Percentiles rank a stretch among this genome's conserved stretches.
These are phyloP conservation scores for Stemphylium beticola DNA, from an alignment of 2,329 filamentous ascomycete genomes.

Conservation along the genomic window DNA sequence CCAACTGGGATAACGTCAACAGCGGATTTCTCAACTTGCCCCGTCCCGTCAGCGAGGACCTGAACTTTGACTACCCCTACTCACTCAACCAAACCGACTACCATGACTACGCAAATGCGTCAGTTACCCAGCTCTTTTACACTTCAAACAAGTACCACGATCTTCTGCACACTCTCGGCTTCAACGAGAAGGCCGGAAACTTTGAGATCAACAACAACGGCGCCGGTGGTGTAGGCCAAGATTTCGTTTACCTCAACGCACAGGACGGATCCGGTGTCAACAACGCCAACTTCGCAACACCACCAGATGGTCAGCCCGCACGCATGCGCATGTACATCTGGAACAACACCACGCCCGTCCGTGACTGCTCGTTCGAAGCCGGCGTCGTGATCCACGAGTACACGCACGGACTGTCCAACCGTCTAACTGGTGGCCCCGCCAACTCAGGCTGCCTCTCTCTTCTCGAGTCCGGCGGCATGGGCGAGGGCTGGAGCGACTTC, in stretches of 20 bases:
- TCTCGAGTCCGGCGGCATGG: constrained; percentile 63
- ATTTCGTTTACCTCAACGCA: constrained; percentile 62
- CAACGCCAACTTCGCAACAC: constrained; percentile 65
- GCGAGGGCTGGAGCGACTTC: constrained; percentile 65
- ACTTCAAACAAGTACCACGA: constrained; percentile 67
- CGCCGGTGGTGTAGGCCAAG: constrained; percentile 58
- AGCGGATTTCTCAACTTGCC: constrained; percentile 56
- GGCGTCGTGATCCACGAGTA: constrained; percentile 64
- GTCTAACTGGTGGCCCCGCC: constrained; percentile 64
- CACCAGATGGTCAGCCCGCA: constrained; percentile 46
- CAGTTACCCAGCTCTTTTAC: constrained; percentile 67
- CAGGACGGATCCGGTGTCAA: constrained; percentile 62
- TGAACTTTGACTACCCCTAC: constrained; percentile 53
- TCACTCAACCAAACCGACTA: constrained; percentile 31
- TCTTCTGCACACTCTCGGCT: constrained; percentile 63
- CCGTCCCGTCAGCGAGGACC: constrained; percentile 53
- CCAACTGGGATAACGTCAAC: constrained; percentile 53
- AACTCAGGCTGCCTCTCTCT: constrained; percentile 59
- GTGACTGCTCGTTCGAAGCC: constrained; percentile 65
- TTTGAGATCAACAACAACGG: constrained; percentile 65
- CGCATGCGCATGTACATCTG: constrained; percentile 68
- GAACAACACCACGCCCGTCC: constrained; percentile 55
- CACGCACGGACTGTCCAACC: constrained; percentile 58
- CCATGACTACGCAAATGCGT: constrained; percentile 58
- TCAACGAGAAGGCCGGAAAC: constrained; percentile 65